Conservation (phyloP, 768 basidiomycete species). For the Podaxis sp. region DNA sequence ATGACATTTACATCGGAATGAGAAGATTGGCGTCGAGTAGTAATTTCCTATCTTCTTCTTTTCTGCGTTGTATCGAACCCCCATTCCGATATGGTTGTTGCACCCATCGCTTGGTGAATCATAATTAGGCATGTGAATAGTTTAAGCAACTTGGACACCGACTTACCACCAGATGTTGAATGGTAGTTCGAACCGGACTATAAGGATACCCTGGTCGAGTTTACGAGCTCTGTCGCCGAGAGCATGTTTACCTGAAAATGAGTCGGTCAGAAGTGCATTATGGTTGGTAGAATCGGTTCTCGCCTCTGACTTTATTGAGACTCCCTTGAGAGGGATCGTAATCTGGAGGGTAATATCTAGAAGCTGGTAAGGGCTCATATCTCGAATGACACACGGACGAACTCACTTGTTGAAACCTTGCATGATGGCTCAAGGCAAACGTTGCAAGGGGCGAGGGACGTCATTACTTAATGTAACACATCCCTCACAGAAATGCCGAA, state of each 20-base stretch:
- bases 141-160: not conserved
- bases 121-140: not conserved
- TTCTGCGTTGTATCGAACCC: slow-evolving; percentile 99
- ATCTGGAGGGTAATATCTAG: slow-evolving; percentile 47
- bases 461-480: not conserved
- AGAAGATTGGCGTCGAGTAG: slow-evolving; percentile 91
- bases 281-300: slow-evolving; percentile 1
- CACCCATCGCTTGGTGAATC: slow-evolving; percentile 69
- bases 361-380: not conserved
- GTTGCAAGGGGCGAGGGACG: not conserved
- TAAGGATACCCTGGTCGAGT: slow-evolving; percentile 92
- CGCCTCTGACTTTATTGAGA: slow-evolving; percentile 70
- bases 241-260: slow-evolving; percentile 79
- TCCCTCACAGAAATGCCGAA: not conserved
- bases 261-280: slow-evolving; percentile 7
- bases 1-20: slow-evolving; percentile 97
- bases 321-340: slow-evolving; percentile 58
- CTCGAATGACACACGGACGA: not conserved
- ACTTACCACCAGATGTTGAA: slow-evolving; percentile 96
- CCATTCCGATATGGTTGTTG: slow-evolving; percentile 96
- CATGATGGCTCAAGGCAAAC: slow-evolving; percentile 20
- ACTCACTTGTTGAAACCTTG: slow-evolving; percentile 46
- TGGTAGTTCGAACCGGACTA: slow-evolving; percentile 92
- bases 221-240: slow-evolving; percentile 91
- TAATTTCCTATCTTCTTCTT: slow-evolving; percentile 97